phyloP scores from a whole-genome alignment of 495 filamentous ascomycete species.

The Aspergillus panamensis region DNA sequence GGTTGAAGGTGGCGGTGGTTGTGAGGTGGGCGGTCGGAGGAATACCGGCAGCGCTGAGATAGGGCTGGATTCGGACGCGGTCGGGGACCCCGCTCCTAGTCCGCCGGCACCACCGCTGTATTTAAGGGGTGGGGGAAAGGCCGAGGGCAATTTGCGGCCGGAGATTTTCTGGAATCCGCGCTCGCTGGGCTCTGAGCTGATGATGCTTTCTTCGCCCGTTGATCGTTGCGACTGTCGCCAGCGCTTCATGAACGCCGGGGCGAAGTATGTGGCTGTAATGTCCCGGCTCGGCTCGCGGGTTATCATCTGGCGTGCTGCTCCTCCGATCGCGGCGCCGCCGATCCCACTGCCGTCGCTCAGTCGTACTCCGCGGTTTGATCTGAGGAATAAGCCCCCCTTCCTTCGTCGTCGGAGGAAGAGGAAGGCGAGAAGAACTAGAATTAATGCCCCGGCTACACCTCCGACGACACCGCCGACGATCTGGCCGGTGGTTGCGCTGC shows the following conservation, averaged over 20 bases:
- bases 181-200: constrained; percentile 39
- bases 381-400: constrained; percentile 19
- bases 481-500: constrained; percentile 26
- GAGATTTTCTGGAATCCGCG: constrained; percentile 61
- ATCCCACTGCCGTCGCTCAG: constrained; percentile 14
- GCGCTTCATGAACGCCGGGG: constrained; percentile 44
- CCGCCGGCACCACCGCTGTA: constrained; percentile 49
- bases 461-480: constrained; percentile 66
- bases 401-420: constrained; percentile 50
- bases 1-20: constrained; percentile 35
- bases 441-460: constrained; percentile 56
- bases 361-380: constrained; percentile 20
- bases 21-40: constrained; percentile 25
- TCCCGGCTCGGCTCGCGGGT: constrained; percentile 52
- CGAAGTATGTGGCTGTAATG: constrained; percentile 52
- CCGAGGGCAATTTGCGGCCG: constrained; percentile 69
- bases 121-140: constrained; percentile 63
- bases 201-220: constrained; percentile 42
- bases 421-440: constrained; percentile 51
- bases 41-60: constrained; percentile 27
- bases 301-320: constrained; percentile 37
- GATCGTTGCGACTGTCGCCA: constrained; percentile 40
- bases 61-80: constrained; percentile 24
- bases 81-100: constrained; percentile 26
- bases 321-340: constrained; percentile 8